A percentile compares a stretch with the other conserved stretches of the same genome.
Evolutionary conservation across 768 basidiomycete species (phyloP).

Genomic region (Sutorius australiensis): DNA sequence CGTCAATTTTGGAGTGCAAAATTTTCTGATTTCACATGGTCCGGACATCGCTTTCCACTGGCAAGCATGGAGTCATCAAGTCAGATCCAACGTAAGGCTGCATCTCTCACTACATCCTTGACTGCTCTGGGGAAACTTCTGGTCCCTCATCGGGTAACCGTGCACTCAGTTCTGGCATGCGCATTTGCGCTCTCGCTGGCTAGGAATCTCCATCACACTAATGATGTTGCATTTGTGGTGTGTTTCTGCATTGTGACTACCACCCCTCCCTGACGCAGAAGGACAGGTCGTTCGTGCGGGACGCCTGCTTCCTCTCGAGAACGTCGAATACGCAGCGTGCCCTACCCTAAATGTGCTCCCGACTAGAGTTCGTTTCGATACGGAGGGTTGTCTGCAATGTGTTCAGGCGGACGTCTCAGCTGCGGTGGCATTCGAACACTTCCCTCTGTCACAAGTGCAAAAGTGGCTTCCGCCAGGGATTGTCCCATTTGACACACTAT

Average conservation of each 20-base stretch:
- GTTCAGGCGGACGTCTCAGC: slow-evolving; percentile 28
- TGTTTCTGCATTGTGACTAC: slow-evolving; percentile 3
- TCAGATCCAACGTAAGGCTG: slow-evolving; percentile 10
- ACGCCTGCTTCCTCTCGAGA: slow-evolving; percentile 25
- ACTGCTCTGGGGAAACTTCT: slow-evolving; percentile 19
- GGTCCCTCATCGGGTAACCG: slow-evolving; percentile 24
- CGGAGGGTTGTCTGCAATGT: slow-evolving; percentile 13
- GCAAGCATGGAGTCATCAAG: not conserved
- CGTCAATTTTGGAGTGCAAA: slow-evolving; percentile 23
- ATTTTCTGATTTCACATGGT: slow-evolving; percentile 22
- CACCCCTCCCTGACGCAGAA: not conserved
- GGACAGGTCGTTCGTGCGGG: slow-evolving; percentile 32
- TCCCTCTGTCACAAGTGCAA: slow-evolving; percentile 30
- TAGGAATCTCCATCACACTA: slow-evolving; percentile 15
- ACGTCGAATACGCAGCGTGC: slow-evolving; percentile 19
- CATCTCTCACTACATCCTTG: slow-evolving; percentile 15
- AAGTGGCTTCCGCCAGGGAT: slow-evolving; percentile 26
- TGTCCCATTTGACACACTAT: slow-evolving; percentile 29
- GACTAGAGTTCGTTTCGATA: slow-evolving; percentile 20
- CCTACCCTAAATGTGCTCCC: slow-evolving; percentile 31
- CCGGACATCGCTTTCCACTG: slow-evolving; percentile 2
- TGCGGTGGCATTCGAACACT: slow-evolving; percentile 27
- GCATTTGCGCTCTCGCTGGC: slow-evolving; percentile 29
- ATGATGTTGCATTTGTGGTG: slow-evolving; percentile 34
- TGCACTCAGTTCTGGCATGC: slow-evolving; percentile 30